Base-by-base conservation (phyloP, 176 grass and related monocot species). In the Triticum turgidum region DNA sequence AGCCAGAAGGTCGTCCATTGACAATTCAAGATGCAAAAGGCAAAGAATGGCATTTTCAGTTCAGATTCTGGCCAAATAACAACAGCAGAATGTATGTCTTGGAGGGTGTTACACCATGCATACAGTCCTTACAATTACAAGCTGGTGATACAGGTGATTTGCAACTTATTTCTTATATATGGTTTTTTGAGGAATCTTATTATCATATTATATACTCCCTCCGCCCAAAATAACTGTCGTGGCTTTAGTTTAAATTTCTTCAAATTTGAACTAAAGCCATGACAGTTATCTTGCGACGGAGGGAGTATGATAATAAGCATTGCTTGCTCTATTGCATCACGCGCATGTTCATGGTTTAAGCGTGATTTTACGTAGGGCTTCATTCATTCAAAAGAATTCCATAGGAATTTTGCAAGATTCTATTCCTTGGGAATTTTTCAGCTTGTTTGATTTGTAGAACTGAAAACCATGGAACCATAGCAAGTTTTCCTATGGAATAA, bases 31-130 rank as follows among this genome's bases (percentile, higher is more conserved):
- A 99, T 56, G 89, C 97, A 80, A 94, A 95, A 88, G 97, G 97
- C 59, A 99, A 99, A 86, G 94, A 99, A 86, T 99, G 97, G 97
- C 97, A 99, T 85, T 99, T 99, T 83, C 97, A 99, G 72, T 99
- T 99, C 83, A 86, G 97, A 70, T 99, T 94, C 76, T 99, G 97
- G 97, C 97, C 97, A 52, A 99, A 99, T 86, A 99, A 99, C 79
- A 99, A 99, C 77, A 99, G 97, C 84, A 91, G 97, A 91, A 99
- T 99, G 97, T 99, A 99, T 6, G 97, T 99, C 65, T 89, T 99
- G 71, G 97, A 99, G 77, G 97, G 97, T 62, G 97, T 99, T 80
- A 99, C 97, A 63, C 94, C 97, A 68, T 99, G 97, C 86, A 99
- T 99, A 88, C 97, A 99, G 62, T 99, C 97, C 49, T 93, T 99